Evolutionary conservation across 2,329 filamentous ascomycete genomes (phyloP), one percentile per base, ranked within the genome.

Genomic region (Metarhizium guizhouense): DNA sequence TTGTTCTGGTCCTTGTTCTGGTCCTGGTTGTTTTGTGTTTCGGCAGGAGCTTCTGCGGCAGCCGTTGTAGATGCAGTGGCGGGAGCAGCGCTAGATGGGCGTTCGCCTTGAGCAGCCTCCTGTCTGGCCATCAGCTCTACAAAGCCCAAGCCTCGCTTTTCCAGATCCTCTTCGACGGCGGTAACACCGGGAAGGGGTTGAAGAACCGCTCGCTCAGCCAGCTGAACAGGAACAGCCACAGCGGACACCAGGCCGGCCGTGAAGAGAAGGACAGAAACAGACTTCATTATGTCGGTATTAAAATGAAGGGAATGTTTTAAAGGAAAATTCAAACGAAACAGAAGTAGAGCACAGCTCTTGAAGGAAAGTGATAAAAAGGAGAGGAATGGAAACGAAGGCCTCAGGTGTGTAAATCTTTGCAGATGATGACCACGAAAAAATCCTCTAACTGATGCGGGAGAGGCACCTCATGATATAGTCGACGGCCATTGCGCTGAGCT

Each of bases 261-360:
- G 40, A 68, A 34, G 42, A 67, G 59, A 51, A 68, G 56, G 30
- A 68, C 42, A 45, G 64, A 59, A 56, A 59, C 55, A 43, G 65
- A 63, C 62, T 64, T 68, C 66, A 68, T 68, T 53, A 55, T 63
- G 60, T 49, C 47, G 52, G 10, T 38, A 6, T 30, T 25, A 25
- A 25, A 25, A 25, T 25, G 25, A 25, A 25, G 25, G 25, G 25
- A 25, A 4, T 25, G 25, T 25, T 25, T 25, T 25, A 25, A 25
- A 4, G 3, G 25, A 4, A 25, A 25, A 56, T 20, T 34, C 47
- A n/a, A 48, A 29, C 20, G 50, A 56, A 60, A 47, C n/a, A 59
- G 63, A 67, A 25, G 36, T 54, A 67, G 65, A 68, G 66, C 65
- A 60, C 66, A 68, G 65, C 66, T 65, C 62, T 59, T 62, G 58